Base-by-base conservation (phyloP, 2,329 filamentous ascomycete species). In the Claviceps sp. region DNA sequence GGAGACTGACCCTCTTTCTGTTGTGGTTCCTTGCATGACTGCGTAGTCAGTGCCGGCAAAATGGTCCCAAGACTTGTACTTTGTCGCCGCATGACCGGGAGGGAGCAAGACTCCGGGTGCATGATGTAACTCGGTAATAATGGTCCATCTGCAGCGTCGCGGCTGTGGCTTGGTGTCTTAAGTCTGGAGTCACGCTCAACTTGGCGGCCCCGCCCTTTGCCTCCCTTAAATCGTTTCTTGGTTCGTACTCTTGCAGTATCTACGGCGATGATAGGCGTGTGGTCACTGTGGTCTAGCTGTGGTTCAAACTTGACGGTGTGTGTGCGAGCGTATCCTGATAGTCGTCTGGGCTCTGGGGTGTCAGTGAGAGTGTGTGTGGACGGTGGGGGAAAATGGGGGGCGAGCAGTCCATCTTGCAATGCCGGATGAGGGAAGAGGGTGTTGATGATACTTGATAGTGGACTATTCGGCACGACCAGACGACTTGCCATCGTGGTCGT, bases 181-280 rank as follows among this genome's bases (percentile, higher is more conserved):
- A 57, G 59, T 60, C 52, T 55, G 56, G 53, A 66, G 66, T 69
- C 66, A 69, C 66, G 66, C 60, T 68, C 58, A 60, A 57, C 56
- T 55, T 57, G 56, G 30, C 30, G 10, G 56, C 58, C 57, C 54
- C 56, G 53, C 42, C 52, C 19, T 24, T 42, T 37, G 8, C 14
- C 40, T 37, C 13, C 39, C 34, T 26, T 45, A 6, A 14, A 10
- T 34, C 30, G 30, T 34, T 11, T 34, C 10, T 34, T 34, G 30
- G 30, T 34, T 34, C 30, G 30, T 34, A 34, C 42, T 30, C 24
- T 30, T 30, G 16, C 14, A n/a, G 43, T 45, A 22, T 43, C 19
- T 43, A 6, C 41, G 14, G 17, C 2, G 17, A 42, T 42, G 17
- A 19, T 19, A 42, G 17, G 41, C 19, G 40, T 42, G 40, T 19